Base-by-base conservation (phyloP, 169 alveolate genomes). In the Eimeria acervulina region DNA sequence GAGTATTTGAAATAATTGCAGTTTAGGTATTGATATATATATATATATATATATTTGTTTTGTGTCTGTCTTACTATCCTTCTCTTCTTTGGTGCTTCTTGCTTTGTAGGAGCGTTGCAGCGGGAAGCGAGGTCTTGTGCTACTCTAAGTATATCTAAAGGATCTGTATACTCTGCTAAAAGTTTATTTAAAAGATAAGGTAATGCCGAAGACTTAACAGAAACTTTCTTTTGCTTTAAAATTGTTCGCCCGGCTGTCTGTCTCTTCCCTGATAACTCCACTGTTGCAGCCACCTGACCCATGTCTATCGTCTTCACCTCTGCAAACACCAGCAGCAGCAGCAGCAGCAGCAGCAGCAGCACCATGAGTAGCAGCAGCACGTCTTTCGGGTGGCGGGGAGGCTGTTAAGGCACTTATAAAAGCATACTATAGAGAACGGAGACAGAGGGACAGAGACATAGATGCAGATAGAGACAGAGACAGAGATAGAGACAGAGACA, bases 101-200 rank as follows among this genome's bases (percentile, higher is more conserved):
- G 84, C 51, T 28, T 15, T 31, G 33, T 26, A 23, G 84, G 84
- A 21, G 90, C 90, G 17, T 40, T 38, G 84, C 95, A 92, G 15
- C 95, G 81, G 47, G 68, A 28, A 17, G 90, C 92, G 31, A 92
- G 81, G 70, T 92, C 95, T 6, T 74, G 95, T 1, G 92, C 95
- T 13, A 78, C 92, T 26, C 72, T 80, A 15, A 92, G 13, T 8
- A 92, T 33, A n/a, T 74, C 84, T 8, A 92, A 26, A 8, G 95
- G 95, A 40, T 92, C 92, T 2, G 31, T 47, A 33, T 92, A 92
- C 51, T 91, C 10, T 15, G 91, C 70, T 28, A 74, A 83, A 19
- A 92, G 52, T n/a, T 0, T 42, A 28, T 76, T 92, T 40, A 92
- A 15, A 8, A 76, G 52, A 36, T 84, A 55, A 23, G 51, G 80